Percentiles rank a stretch among this genome's conserved stretches.
Conservation (phyloP, 257 asterid genomes). For the Salvia hispanica region DNA sequence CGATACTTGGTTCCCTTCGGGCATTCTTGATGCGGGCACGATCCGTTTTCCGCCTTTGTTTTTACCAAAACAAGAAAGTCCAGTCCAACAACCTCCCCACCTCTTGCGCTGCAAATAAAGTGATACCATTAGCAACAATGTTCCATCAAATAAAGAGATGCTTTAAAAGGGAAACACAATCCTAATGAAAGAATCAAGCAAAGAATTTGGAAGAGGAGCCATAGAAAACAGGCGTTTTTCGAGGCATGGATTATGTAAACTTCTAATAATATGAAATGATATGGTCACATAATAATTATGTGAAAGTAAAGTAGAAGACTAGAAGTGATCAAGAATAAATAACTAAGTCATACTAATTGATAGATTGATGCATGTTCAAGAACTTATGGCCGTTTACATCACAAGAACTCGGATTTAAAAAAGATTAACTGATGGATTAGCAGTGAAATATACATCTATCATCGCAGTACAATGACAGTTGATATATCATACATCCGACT, state of each 20-base stretch:
- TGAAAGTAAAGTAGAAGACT: background rate
- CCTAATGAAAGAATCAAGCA: conserved; percentile 16
- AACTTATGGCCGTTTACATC: background rate
- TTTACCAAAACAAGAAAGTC: conserved; percentile 75
- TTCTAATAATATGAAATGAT: background rate
- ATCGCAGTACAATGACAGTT: background rate
- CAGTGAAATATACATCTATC: background rate
- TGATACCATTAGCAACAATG: conserved; percentile 31
- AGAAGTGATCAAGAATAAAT: background rate
- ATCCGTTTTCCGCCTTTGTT: conserved; percentile 83
- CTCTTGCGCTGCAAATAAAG: conserved; percentile 63
- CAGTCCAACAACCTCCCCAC: conserved; percentile 83
- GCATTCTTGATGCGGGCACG: conserved; percentile 73
- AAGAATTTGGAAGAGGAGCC: background rate
- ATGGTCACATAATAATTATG: background rate
- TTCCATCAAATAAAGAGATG: background rate
- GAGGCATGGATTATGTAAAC: background rate
- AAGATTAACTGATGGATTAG: background rate
- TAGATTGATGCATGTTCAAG: background rate
- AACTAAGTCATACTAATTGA: background rate
- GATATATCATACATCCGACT: background rate
- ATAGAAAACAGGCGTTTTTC: background rate
- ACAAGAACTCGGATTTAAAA: background rate
- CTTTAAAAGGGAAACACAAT: conserved; percentile 21
- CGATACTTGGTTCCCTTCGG: conserved; percentile 51